Base-by-base conservation (phyloP, 805 yeast species). In the Jamesozyma hellenica region DNA sequence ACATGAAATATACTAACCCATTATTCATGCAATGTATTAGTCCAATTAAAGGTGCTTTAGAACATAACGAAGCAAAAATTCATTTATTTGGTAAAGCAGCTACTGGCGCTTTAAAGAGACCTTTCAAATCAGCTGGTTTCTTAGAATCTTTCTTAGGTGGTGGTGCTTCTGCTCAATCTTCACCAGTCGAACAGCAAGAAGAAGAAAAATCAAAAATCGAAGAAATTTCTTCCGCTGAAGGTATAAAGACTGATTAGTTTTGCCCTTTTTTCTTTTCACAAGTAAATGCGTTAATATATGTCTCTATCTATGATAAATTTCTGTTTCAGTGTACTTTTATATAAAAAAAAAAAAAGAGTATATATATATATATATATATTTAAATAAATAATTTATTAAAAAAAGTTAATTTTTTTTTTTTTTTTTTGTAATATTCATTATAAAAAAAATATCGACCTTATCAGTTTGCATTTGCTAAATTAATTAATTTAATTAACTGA, bases 1-100 rank as follows among this genome's bases (percentile, higher is more conserved):
- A 90, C 78, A 79, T 92, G 94, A 84, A 87, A 68, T 90, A 85
- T 74, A 87, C 96, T 64, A 87, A 92, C 68, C 98, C 98, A 42
- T 74, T 90, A 60, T 77, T 92, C 53, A 82, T 90, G 87, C 97
- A 90, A 71, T 78, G 87, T 49, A 74, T 92, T 52, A 75, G 92
- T 40, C 90, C 96, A 39, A 70, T 92, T 55, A 90, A 92, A 75
- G 68, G 82, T 52, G 95, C 94, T 35, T 67, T 86, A 45, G 97
- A 92, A 68, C 70, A 84, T 56, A 87, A 87, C 68, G 78, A 86
- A 51, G 94, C 88, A 54, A 79, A 85, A 71, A 84, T 92, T 65
- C 95, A 90, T 64, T 58, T 90, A 42, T 83, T 82, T 56, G 90
- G 90, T 51, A 67, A 73, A 56, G 75, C 88, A 32, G 92, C 96